Conservation (phyloP, 2,329 filamentous ascomycete species). For the Coniochaeta sp. region DNA sequence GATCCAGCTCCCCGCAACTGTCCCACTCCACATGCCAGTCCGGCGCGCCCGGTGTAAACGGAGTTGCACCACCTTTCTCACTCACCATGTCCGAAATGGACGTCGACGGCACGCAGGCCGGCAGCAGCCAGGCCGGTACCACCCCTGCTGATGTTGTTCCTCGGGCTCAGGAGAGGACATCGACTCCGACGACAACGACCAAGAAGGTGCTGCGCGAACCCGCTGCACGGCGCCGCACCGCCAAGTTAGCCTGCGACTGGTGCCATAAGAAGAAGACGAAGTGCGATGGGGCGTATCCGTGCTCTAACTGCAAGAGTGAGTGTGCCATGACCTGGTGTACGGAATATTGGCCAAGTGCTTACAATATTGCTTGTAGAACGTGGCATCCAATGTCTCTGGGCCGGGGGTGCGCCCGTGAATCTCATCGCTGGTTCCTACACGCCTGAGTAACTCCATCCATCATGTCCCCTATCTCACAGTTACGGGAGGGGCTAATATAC, state of each 20-base stretch:
- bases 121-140: too few relatives aligned
- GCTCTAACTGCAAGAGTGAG: conserved; percentile 2
- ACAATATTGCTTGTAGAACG: not conserved
- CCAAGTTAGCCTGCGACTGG: not conserved
- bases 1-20: not conserved
- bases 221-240: not conserved
- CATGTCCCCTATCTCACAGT: not conserved
- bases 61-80: not conserved
- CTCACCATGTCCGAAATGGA: not conserved
- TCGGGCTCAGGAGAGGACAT: not conserved
- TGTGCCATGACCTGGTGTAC: too few relatives aligned
- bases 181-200: not conserved
- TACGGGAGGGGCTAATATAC: not conserved
- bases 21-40: not conserved
- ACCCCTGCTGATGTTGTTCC: not conserved
- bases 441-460: not conserved
- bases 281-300: conserved; percentile 2
- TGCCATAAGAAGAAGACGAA: conserved; percentile 3
- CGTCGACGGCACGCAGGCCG: not conserved
- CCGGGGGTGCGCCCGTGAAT: not conserved
- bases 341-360: not conserved
- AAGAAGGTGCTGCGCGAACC: not conserved
- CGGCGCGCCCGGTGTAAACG: not conserved
- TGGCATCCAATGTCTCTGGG: not conserved
- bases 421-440: not conserved